Base-by-base conservation (phyloP, 2,329 filamentous ascomycete genomes). In the Bipolaris zeicola region DNA sequence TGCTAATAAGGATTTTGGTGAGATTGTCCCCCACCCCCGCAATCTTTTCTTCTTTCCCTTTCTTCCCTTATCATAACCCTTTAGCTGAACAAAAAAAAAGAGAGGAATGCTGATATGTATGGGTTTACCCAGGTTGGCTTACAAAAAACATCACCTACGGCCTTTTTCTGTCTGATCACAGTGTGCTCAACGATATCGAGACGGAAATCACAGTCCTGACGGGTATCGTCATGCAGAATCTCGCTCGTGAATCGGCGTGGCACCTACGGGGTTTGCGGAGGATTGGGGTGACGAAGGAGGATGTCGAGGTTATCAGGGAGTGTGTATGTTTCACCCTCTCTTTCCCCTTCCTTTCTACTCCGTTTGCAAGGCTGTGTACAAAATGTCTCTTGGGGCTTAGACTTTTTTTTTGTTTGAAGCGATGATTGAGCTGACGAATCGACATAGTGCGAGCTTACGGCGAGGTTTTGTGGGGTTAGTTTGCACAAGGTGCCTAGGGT, bases 171-270 rank as follows among this genome's bases (percentile, higher is more conserved):
- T 82, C 80, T 8, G 83, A 87, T 66, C 80, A 84, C 24, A 79
- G 77, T 60, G 81, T 86, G 8, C 69, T 87, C 3, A 80, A 80
- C 16, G 81, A 81, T 8, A 56, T 83, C 3, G 84, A 85, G 45
- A 85, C 84, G 1, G 81, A 86, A 62, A 70, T 86, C 7, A 79
- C 84, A 1, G 82, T 84, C 1, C 69, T 86, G 3, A 72, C 78
- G 3, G 81, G 79, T 1, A 86, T 87, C 53, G 83, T 86, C 81
- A 82, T 82, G 5, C 84, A 87, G 65, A 86, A 86, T 55, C 66
- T 86, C 16, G 72, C 71, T 0, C 71, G 75, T 1, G 81, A 85
- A 67, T 83, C 83, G 1, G 79, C 77, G 14, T 87, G 84, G 83
- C 84, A 87, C 70, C 75, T 84, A 31, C 70, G 81, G 28, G 82